phyloP scores from a whole-genome alignment of 2,329 filamentous ascomycete genomes.

The Cladophialophora yegresii region DNA sequence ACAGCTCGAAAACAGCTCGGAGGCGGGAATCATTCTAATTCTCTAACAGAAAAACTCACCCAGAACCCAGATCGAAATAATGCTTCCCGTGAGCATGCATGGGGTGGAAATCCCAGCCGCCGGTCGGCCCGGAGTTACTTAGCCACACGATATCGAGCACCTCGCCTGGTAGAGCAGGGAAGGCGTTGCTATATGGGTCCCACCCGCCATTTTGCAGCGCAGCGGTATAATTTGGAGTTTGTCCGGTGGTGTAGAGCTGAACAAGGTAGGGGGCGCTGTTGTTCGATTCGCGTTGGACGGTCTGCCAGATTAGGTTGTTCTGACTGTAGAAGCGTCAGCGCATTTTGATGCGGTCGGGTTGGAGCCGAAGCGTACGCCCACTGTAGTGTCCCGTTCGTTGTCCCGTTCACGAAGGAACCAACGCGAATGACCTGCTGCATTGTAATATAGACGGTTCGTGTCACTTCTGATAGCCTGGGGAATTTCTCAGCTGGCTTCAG shows the following conservation, averaged over 20 bases:
- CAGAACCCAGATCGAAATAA: conserved; percentile 51
- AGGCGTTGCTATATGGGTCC: conserved; percentile 45
- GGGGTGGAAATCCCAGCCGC: conserved; percentile 47
- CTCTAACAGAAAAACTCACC: conserved; percentile 30
- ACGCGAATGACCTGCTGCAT: conserved; percentile 38
- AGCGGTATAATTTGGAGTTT: conserved; percentile 46
- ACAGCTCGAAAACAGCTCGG: neutral
- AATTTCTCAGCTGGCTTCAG: conserved; percentile 30
- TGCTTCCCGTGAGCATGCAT: conserved; percentile 53
- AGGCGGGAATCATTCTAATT: neutral
- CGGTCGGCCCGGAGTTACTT: conserved; percentile 41
- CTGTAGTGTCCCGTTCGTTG: conserved; percentile 34
- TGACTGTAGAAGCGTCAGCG: conserved; percentile 34
- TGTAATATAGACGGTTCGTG: conserved; percentile 53
- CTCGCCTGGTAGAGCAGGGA: conserved; percentile 47
- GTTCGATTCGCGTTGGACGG: conserved; percentile 40
- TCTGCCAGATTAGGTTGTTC: conserved; percentile 52
- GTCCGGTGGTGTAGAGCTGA: conserved; percentile 47
- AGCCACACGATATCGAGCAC: conserved; percentile 51
- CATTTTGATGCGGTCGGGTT: no score
- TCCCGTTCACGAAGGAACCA: conserved; percentile 25
- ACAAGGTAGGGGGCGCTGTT: conserved; percentile 48
- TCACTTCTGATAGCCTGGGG: conserved; percentile 48
- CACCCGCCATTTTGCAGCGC: conserved; percentile 48
- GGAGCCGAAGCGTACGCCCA: conserved; percentile 33